These are phyloP conservation scores for Bifiguratus adelaidae DNA, from an alignment of 192 early-diverging fungal species.

Conservation along the genomic window DNA sequence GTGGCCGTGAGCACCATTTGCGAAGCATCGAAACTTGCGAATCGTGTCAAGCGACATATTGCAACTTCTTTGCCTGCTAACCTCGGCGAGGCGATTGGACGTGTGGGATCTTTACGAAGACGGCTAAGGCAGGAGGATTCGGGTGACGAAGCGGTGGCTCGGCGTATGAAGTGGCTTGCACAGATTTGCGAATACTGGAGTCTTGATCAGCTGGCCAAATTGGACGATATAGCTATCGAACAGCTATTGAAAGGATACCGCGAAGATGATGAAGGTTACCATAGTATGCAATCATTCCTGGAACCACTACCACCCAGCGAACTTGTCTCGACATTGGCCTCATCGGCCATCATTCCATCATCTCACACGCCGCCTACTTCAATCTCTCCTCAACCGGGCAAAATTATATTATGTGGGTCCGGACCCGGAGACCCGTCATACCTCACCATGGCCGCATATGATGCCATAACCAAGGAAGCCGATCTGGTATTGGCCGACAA, in stretches of 20 bases:
- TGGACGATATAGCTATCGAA: slow-evolving; percentile 28
- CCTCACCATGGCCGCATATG: slow-evolving; percentile 63
- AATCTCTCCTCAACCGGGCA: slow-evolving; percentile 19
- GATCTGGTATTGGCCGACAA: slow-evolving; percentile 82
- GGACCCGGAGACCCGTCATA: slow-evolving; percentile 80
- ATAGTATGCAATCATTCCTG: slow-evolving; percentile 4
- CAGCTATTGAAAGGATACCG: slow-evolving; percentile 30
- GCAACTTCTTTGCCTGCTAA: slow-evolving; percentile 41
- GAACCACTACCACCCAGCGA: neutral
- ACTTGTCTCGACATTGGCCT: neutral
- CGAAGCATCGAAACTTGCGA: slow-evolving; percentile 55
- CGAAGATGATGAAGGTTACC: slow-evolving; percentile 19
- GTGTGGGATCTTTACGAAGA: slow-evolving; percentile 35
- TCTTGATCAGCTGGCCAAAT: slow-evolving; percentile 23
- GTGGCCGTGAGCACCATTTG: slow-evolving; percentile 74
- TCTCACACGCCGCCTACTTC: neutral
- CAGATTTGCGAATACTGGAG: slow-evolving; percentile 50
- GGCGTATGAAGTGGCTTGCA: slow-evolving; percentile 41
- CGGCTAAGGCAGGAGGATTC: slow-evolving; percentile 34
- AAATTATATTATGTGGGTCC: slow-evolving; percentile 68
- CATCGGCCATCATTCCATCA: neutral
- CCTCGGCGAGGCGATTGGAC: slow-evolving; percentile 47
- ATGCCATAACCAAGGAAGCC: slow-evolving; percentile 51
- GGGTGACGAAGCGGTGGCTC: slow-evolving; percentile 19
- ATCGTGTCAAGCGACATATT: slow-evolving; percentile 52